Base-by-base conservation (phyloP, 2,329 filamentous ascomycete species). In the Colletotrichum simmondsii region DNA sequence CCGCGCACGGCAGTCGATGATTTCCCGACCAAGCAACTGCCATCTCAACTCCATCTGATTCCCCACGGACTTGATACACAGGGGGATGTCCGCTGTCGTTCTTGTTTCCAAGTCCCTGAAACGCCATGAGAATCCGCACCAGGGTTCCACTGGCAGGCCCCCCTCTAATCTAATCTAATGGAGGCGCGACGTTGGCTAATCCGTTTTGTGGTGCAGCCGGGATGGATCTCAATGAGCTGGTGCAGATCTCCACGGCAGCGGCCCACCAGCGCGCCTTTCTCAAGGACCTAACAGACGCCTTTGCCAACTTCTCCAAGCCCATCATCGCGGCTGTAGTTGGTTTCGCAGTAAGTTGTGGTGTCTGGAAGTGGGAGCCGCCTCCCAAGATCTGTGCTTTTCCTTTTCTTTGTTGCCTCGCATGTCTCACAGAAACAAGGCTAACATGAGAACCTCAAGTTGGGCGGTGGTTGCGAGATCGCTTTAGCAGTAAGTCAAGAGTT, bases 401-500 rank as follows among this genome's bases (percentile, higher is more conserved):
- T 62, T 53, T 37, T 57, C 61, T 61, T 24, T 42, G 14, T 16
- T 37, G 28, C 53, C 28, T 16, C 8, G 24, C 32, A n/a, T 42
- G 8, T 24, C n/a, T 24, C 22, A 26, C 32, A 24, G 35, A 28
- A 70, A 60, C 42, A 42, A 59, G 32, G 60, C 70, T 72, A 49
- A 72, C 32, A 35, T 19, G 26, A 52, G 28, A 22, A 19, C n/a
- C 42, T 61, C 14, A 46, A 65, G 85, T 82, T 88, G 35, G 86
- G 86, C 35, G 86, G 87, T 16, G 87, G 87, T 5, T 88, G 87
- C 65, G 87, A 88, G 70, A 77, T 88, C 54, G 86, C 85, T 4
- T 79, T 88, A 35, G 83, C 84, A 76, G 84, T 86, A 72, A 59
- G 64, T 74, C 46, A 56, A 59, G 26, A 56, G 24, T 46, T 26